Evolutionary conservation across 2,329 filamentous ascomycete genomes (phyloP), one percentile per base, ranked within the genome.

Genomic region (Phaeophleospora eucalypticola): DNA sequence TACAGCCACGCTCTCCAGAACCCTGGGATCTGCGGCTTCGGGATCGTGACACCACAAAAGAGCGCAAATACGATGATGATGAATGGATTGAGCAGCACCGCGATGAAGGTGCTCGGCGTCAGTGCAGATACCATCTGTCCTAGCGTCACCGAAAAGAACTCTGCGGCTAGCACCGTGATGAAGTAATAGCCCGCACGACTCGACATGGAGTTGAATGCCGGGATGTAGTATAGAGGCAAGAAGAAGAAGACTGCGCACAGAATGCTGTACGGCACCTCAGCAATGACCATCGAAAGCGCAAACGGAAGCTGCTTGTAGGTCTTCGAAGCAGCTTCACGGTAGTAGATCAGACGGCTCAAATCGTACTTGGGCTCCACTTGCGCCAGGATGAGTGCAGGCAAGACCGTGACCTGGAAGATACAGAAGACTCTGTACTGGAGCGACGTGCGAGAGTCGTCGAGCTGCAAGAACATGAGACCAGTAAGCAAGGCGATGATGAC

Each of bases 351-450:
- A 36, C 89, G 81, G 52, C 85, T 83, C 60, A 90, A 74, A 62
- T 89, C 84, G 66, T 87, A 95, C 71, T 89, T 90, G 34, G 85
- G 81, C 67, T 95, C 86, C 44, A 94, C 85, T 62, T 94, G 88
- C 1, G 83, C 82, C 46, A 95, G 81, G 65, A 95, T 88, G 21
- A 94, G 75, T 1, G 87, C 86, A 0, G 89, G 88, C 19, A 95
- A 76, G 17, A 95, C 86, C 0, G 87, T 89, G 42, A 89, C 81
- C 49, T 94, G 88, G 79, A 95, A 95, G 66, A 93, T 87, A 67
- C 91, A 81, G 68, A 95, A 95, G 52, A 95, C 79, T 50, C 84
- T 83, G 72, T 93, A 87, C 67, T 95, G 89, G 3, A 95, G 76
- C 1, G 84, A 87, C 1, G 83, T 72, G 8, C 85, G 80, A 2